Evolutionary conservation across 2,329 filamentous ascomycete species (phyloP), one percentile per base, ranked within the genome.

Genomic region (Capronia epimyces): DNA sequence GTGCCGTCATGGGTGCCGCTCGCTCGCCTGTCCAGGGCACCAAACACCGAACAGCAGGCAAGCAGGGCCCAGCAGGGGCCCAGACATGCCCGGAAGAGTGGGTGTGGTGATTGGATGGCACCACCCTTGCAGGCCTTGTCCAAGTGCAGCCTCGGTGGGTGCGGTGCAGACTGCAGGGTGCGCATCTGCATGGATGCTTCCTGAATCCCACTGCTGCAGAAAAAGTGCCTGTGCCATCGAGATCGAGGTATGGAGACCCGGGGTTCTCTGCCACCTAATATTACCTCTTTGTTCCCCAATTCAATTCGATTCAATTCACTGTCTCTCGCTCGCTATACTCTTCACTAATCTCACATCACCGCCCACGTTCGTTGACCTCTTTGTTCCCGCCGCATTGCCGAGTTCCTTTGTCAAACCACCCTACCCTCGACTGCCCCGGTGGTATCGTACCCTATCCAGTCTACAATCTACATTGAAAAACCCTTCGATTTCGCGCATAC

Each of bases 321-420:
- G 9, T 37, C 27, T 16, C 7, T 31, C 37, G 22, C 36, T 34
- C 37, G 39, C 18, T 41, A 15, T 48, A 22, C 27, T 31, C n/a
- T 16, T 20, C 15, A 15, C 27, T 16, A 29, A 29, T 36, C n/a
- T 31, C 37, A 8, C 34, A 7, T 18, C 13, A 40, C 16, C 31
- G 13, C 27, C 47, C 42, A 49, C 48, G 16, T 31, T 50, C 48
- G 48, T 50, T 50, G 41, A 45, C 15, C 48, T 21, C 41, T 39
- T 32, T 32, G 16, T 44, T 24, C 12, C 44, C 12, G 13, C 12
- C 18, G 22, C 44, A 7, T 6, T 25, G 12, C 15, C 43, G 20
- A 9, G 15, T n/a, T 29, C 24, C 29, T 18, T 25, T 36, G 13
- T 46, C 42, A 12, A 44, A 32, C 10, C 21, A 27, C 15, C 8